Evolutionary conservation across 2,329 filamentous ascomycete species (phyloP), one percentile per base, ranked within the genome.

Genomic region (Pochonia chlamydosporia): DNA sequence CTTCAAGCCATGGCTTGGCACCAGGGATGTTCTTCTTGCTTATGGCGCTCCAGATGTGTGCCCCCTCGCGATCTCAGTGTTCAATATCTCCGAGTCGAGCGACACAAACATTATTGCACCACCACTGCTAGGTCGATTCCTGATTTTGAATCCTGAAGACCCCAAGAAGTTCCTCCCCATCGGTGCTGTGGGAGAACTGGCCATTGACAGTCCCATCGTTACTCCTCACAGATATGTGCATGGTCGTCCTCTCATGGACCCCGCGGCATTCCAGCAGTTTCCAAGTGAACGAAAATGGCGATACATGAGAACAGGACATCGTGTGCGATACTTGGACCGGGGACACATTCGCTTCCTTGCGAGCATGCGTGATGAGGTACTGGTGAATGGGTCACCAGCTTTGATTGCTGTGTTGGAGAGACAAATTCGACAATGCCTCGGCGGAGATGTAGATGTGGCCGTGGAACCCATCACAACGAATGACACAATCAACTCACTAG

Each of bases 111-210:
- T 73, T 25, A 73, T 79, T 8, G 67, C 71, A 1, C 68, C 67
- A 1, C 74, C 75, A 0, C 68, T 78, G 9, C 64, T 67, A 3
- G 75, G 76, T 4, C 69, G 68, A 9, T 75, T 76, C 42, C 73
- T 75, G 68, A 68, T 79, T 13, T 71, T 78, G n/a, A 75, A 74
- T 42, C 70, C 72, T 0, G 70, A 78, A 3, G 71, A 79, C 45
- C 67, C 69, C 25, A 69, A 69, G 51, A 71, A 69, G 28, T 66
- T 77, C 31, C 69, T 77, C 63, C 77, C 76, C 0, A 60, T 78
- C 11, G 79, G 79, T 1, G 70, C 74, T 1, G 64, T 79, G 1
- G 78, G 78, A 1, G 81, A 85, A 56, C 64, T 85, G 2, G 70
- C 82, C 3, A 74, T 85, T 28, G 79, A 83, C 54, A 79, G 79